These are phyloP conservation scores for Vanilla planifolia DNA, from an alignment of 106 monocot genomes.

Conservation along the genomic window DNA sequence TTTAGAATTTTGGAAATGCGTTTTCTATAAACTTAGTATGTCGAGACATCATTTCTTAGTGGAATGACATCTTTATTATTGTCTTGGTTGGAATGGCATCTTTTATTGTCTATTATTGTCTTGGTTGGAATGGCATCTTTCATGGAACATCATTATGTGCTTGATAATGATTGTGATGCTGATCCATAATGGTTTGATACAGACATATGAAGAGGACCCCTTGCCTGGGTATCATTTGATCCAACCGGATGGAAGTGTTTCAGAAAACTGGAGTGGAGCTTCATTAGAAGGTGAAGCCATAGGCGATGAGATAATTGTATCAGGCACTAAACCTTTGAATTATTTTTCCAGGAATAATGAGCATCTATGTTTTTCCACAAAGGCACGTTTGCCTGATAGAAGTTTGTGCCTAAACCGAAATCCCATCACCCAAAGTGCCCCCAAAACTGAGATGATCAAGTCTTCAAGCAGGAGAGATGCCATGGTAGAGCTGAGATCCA, in stretches of 20 bases:
- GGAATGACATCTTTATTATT: no score
- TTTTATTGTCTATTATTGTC: not conserved
- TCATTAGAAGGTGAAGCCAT: conserved; percentile 35
- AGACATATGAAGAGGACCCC: conserved; percentile 72
- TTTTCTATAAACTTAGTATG: no score
- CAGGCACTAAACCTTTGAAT: conserved; percentile 20
- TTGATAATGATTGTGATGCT: not conserved
- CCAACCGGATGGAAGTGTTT: conserved; percentile 39
- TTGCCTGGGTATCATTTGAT: conserved; percentile 42
- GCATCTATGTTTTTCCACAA: conserved; percentile 16
- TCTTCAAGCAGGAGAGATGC: conserved; percentile 24
- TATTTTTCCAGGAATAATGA: conserved; percentile 28
- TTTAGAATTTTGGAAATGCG: no score
- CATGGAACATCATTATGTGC: not conserved
- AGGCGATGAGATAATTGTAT: conserved; percentile 19
- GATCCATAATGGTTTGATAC: not conserved
- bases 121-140: not conserved
- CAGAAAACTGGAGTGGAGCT: conserved; percentile 42
- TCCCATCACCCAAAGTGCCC: conserved; percentile 15
- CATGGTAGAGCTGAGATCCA: conserved; percentile 35
- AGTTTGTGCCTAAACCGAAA: conserved; percentile 19
- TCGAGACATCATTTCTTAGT: no score
- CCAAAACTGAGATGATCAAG: conserved; percentile 16
- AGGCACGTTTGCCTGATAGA: conserved; percentile 25
- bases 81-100: no score